Evolutionary conservation across 768 basidiomycete genomes (phyloP).

Genomic region (Phanerochaete carnosa): DNA sequence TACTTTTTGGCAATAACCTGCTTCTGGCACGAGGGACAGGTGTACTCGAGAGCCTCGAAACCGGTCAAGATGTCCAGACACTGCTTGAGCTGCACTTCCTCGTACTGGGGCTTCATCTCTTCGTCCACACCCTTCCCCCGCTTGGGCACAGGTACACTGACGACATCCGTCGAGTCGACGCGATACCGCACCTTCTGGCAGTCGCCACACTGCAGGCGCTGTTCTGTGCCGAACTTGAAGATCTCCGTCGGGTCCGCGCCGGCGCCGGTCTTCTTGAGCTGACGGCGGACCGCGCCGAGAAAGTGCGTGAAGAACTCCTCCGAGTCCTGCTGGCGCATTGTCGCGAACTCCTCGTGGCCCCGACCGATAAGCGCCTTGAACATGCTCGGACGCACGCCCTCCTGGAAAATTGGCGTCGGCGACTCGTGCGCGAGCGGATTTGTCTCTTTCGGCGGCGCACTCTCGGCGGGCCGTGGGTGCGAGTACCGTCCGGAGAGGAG

Average conservation of each 20-base stretch:
- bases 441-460: constrained; percentile 17
- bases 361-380: constrained; percentile 92
- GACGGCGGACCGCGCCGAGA: constrained; percentile 65
- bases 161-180: constrained; percentile 67
- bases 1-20: constrained; percentile 73
- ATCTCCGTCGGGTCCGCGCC: constrained; percentile 68
- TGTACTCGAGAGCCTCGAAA: constrained; percentile 72
- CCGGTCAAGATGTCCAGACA: constrained; percentile 62
- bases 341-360: constrained; percentile 91
- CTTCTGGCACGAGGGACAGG: constrained; percentile 70
- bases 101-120: constrained; percentile 62
- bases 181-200: constrained; percentile 84
- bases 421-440: constrained; percentile 36
- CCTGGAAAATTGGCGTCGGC: constrained; percentile 65
- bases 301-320: constrained; percentile 92
- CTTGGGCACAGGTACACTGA: constrained; percentile 81
- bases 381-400: constrained; percentile 74
- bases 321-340: constrained; percentile 96
- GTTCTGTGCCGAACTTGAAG: constrained; percentile 83
- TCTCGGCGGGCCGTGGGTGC: constrained; percentile 42
- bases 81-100: constrained; percentile 53
- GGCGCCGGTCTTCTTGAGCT: constrained; percentile 45
- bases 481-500: constrained; percentile 92
- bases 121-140: constrained; percentile 48
- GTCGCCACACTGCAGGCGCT: constrained; percentile 75